Evolutionary conservation across 495 filamentous ascomycete genomes (phyloP).

Genomic region (Aspergillus taichungensis): DNA sequence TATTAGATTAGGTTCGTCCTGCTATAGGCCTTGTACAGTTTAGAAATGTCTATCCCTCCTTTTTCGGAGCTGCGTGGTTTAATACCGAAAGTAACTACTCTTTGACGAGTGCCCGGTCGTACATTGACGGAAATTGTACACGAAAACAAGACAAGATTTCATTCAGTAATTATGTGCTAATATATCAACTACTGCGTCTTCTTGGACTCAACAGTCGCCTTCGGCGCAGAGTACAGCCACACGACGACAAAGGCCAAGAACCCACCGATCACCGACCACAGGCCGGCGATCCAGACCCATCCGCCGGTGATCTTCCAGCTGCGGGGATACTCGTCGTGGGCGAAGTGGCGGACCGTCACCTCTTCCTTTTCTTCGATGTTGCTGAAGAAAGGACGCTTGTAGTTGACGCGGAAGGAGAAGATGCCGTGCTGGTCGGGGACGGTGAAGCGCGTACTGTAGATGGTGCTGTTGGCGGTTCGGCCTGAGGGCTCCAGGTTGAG

Average conservation of each 20-base stretch:
- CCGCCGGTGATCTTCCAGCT: conserved; percentile 83
- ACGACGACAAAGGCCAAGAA: conserved; percentile 78
- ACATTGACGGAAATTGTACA: background rate
- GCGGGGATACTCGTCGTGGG: conserved; percentile 91
- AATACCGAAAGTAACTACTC: background rate
- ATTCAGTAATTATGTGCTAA: conserved; percentile 15
- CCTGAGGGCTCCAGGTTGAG: conserved; percentile 54
- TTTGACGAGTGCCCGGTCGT: background rate
- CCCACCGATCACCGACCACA: conserved; percentile 71
- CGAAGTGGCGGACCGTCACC: conserved; percentile 89
- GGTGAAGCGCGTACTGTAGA: conserved; percentile 67
- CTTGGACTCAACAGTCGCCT: conserved; percentile 37
- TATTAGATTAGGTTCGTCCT: background rate
- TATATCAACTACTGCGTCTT: conserved; percentile 56
- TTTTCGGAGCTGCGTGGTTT: too few species aligned
- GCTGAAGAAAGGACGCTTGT: conserved; percentile 87
- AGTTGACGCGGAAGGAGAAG: conserved; percentile 93
- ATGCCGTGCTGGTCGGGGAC: conserved; percentile 95
- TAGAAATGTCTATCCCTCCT: too few species aligned
- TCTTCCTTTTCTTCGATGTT: conserved; percentile 90
- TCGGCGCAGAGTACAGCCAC: conserved; percentile 82
- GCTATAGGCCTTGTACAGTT: too few species aligned
- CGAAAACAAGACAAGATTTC: conserved; percentile 3
- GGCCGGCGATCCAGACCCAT: conserved; percentile 92
- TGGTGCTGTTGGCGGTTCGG: conserved; percentile 56